Conservation (phyloP, 768 basidiomycete genomes). For the Sarcodon aspratus region DNA sequence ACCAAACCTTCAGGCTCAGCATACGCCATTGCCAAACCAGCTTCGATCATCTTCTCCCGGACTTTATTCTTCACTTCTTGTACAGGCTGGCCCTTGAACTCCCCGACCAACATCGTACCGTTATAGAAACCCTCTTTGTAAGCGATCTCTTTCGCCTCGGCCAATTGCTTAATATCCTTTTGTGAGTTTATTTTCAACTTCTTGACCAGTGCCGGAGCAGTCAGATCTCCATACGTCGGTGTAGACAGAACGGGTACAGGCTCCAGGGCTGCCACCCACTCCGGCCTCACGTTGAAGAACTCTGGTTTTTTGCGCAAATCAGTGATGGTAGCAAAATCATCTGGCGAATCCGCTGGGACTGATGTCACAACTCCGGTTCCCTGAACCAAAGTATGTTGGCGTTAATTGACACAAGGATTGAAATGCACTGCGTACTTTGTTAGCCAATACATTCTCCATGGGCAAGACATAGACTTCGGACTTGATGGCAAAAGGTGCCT, state of each 20-base stretch:
- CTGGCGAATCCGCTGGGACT: conserved; percentile 96
- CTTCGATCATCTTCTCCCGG: conserved; percentile 69
- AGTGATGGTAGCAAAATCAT: conserved; percentile 83
- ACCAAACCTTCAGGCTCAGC: conserved; percentile 92
- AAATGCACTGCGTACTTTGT: conserved; percentile 44
- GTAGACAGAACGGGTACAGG: conserved; percentile 84
- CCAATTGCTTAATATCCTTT: conserved; percentile 86
- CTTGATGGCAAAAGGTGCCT: conserved; percentile 73
- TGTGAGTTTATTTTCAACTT: conserved; percentile 92
- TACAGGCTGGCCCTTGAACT: conserved; percentile 81
- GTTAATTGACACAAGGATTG: background rate
- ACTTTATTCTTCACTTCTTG: conserved; percentile 91
- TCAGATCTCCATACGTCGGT: conserved; percentile 86
- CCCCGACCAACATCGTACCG: conserved; percentile 84
- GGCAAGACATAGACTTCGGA: conserved; percentile 91
- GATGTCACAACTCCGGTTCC: conserved; percentile 98
- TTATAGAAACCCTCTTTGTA: conserved; percentile 99
- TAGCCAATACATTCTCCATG: conserved; percentile 98
- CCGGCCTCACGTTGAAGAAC: conserved; percentile 87
- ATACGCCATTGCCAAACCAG: conserved; percentile 75
- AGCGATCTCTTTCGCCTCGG: conserved; percentile 93
- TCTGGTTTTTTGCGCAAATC: conserved; percentile 95
- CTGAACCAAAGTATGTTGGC: conserved; percentile 21
- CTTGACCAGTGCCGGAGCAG: conserved; percentile 73
- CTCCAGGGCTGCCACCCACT: conserved; percentile 68